Evolutionary conservation across 768 basidiomycete species (phyloP), one percentile per base, ranked within the genome.

Genomic region (Albatrellus ellisii): DNA sequence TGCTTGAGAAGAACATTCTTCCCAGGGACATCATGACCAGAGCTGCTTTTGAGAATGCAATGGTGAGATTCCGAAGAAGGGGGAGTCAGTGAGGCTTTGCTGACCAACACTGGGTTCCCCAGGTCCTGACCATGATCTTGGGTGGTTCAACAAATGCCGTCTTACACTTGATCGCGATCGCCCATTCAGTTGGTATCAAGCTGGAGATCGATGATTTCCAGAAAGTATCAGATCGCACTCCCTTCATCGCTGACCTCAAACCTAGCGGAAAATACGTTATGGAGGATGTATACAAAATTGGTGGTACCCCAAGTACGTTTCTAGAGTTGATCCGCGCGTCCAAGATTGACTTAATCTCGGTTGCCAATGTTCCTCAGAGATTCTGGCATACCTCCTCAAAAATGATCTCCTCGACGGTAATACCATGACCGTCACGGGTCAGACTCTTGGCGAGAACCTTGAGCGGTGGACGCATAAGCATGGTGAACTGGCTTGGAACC

Each of bases 81-180:
- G n/a, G n/a, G n/a, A n/a, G n/a, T n/a, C n/a, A n/a, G n/a, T 35
- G 32, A 7, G 11, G 32, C 25, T 24, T 29, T 31, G 20, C 37
- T 36, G 26, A 39, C 32, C 10, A 33, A 28, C 17, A 24, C 28
- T 45, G 11, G 18, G 26, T 26, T 28, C 41, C 24, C 9, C 53
- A 95, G 91, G 86, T 90, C 17, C 64, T 99, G 39, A 91, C 88
- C 21, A 94, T 99, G 85, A 81, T 92, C 52, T 77, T 99, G 28
- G 95, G 95, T 33, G 95, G 95, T 22, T 97, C 92, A 14, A 98
- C 95, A 24, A 98, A 98, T 59, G 94, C 92, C 22, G 95, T 98
- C 26, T 67, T 99, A 26, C 95, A 99, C 61, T 67, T 99, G 47
- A 90, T 98, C 56, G 95, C 95, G 33, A 83, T 99, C 53, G 95